A percentile compares a stretch with the other conserved stretches of the same genome.
These are phyloP conservation scores for Tremella fuciformis DNA, from an alignment of 768 basidiomycete genomes.

Conservation along the genomic window DNA sequence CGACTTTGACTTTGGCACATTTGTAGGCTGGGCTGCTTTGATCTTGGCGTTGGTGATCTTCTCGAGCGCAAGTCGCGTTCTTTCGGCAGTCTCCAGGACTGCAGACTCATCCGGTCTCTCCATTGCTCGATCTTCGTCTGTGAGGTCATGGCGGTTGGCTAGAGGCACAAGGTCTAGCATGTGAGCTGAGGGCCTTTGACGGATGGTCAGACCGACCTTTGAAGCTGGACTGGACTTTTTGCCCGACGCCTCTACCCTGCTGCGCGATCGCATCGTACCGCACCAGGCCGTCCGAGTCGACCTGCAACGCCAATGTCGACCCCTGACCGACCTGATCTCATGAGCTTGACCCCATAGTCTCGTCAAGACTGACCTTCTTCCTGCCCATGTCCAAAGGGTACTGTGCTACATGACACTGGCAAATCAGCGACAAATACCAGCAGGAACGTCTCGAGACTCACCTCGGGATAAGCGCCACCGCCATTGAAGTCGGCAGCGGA, in stretches of 20 bases:
- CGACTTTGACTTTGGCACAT: conserved; percentile 78
- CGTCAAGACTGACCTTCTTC: conserved; percentile 69
- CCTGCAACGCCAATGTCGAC: conserved; percentile 93
- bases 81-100: conserved; percentile 83
- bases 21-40: conserved; percentile 96
- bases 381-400: conserved; percentile 93
- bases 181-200: not conserved
- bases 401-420: conserved; percentile 94
- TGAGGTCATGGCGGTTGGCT: conserved; percentile 79
- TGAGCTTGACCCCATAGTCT: not conserved
- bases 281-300: conserved; percentile 92
- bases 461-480: conserved; percentile 49
- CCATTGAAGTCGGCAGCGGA: conserved; percentile 77
- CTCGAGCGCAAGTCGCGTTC: conserved; percentile 85
- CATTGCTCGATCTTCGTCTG: conserved; percentile 69
- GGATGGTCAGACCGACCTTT: conserved; percentile 56
- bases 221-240: conserved; percentile 88
- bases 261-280: conserved; percentile 95
- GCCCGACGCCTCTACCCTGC: conserved; percentile 85
- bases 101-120: conserved; percentile 93
- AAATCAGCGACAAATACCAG: conserved; percentile 11
- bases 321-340: conserved; percentile 71
- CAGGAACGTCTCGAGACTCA: conserved; percentile 21
- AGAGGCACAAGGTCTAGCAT: conserved; percentile 82
- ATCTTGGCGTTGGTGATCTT: conserved; percentile 93